Evolutionary conservation across 2,329 filamentous ascomycete species (phyloP), one percentile per base, ranked within the genome.

Genomic region (Thielaviopsis ethacetica): DNA sequence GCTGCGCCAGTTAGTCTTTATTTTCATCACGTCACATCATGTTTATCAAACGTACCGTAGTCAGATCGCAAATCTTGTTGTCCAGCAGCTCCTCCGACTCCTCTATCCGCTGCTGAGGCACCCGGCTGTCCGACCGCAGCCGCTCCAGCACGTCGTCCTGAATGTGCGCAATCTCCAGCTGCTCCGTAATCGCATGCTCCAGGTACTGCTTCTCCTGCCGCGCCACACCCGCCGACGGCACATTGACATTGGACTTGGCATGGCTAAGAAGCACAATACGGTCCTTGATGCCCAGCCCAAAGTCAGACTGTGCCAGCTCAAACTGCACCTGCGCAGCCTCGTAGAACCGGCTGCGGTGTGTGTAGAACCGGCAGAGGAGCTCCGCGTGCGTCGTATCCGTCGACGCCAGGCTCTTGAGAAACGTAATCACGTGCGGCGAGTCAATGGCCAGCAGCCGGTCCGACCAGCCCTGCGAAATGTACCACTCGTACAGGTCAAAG

Each of bases 401-500:
- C 4, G 75, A 74, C 0, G 89, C 87, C 61, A 89, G 84, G 57
- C 86, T 83, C 66, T 88, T 78, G 2, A 98, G 80, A 68, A 95
- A 98, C 1, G 84, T 86, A 50, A 94, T 80, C 26, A 97, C 89
- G 66, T 90, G 91, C 0, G 85, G 81, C 5, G 91, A 95, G 60
- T 91, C 81, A 56, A 93, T 89, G 41, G 85, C 83, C 38, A 98
- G 80, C 27, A 98, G 79, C 15, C 90, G 85, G 63, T 96, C 89
- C 10, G 82, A 86, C 83, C 88, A 91, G 19, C 86, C 85, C 68
- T 91, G 84, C 58, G 79, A 73, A 64, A 97, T 83, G 70, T 98
- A 98, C 91, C 93, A 98, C 66, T 96, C 91, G 68, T 96, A 98
- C n/a, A 98, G 77, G 66, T 88, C 89, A 62, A 88, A 94, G 69